Conservation (phyloP, 257 asterid species). For the Anisodus tanguticus region DNA sequence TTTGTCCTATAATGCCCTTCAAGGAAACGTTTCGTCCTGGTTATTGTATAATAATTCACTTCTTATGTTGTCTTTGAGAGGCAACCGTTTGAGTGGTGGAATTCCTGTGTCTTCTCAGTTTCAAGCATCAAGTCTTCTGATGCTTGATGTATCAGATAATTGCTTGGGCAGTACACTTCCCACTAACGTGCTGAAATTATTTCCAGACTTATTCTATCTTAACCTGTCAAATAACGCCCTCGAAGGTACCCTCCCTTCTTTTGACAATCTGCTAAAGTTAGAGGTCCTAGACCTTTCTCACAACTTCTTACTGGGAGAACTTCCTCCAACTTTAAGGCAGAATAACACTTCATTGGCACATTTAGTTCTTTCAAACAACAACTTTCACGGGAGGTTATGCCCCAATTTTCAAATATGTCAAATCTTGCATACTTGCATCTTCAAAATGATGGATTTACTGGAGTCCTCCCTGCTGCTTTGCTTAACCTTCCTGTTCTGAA, state of each 20-base stretch:
- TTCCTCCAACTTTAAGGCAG: conserved; percentile 26
- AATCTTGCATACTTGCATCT: conserved; percentile 32
- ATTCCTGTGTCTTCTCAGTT: neutral
- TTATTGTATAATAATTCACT: conserved; percentile 22
- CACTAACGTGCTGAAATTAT: neutral
- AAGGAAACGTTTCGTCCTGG: neutral
- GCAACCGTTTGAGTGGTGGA: neutral
- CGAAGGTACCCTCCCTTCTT: conserved; percentile 25
- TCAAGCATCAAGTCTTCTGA: conserved; percentile 20
- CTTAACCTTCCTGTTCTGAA: conserved; percentile 31
- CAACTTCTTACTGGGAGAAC: conserved; percentile 33
- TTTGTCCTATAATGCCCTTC: conserved; percentile 25
- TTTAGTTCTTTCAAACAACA: conserved; percentile 30
- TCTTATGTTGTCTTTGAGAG: conserved; percentile 18
- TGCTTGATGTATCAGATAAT: conserved; percentile 28
- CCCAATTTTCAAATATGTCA: conserved; percentile 28
- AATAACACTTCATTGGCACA: conserved; percentile 30
- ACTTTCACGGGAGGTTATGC: conserved; percentile 27
- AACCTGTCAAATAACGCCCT: conserved; percentile 31
- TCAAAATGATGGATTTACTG: conserved; percentile 33
- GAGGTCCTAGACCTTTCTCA: conserved; percentile 34
- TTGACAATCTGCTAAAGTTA: conserved; percentile 25
- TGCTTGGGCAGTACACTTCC: conserved; percentile 7
- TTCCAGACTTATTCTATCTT: conserved; percentile 14
- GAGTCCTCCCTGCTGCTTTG: conserved; percentile 13